phyloP scores from a whole-genome alignment of 306 rosid genomes.

The Urtica urens region DNA sequence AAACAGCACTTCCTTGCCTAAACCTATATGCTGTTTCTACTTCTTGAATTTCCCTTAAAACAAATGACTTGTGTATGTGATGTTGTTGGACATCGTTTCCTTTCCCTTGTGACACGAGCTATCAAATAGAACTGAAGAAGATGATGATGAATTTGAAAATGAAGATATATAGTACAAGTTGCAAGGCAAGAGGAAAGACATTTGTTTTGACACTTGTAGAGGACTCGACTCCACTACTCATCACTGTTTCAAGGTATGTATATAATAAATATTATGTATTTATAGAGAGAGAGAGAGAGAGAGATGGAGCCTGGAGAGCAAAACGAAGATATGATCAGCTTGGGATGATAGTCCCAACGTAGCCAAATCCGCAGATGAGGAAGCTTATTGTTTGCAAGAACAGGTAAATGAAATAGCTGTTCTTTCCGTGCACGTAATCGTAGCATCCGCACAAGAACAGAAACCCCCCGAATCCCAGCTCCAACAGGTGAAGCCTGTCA shows the following conservation, averaged over 20 bases:
- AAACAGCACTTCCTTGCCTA: constrained; percentile 36
- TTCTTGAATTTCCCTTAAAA: constrained; percentile 20
- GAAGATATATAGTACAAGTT: constrained; percentile 24
- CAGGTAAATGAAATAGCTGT: constrained; percentile 87
- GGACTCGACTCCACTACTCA: constrained; percentile 15
- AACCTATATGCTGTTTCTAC: constrained; percentile 27
- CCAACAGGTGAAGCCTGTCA: constrained; percentile 63
- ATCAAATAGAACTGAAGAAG: constrained; percentile 9
- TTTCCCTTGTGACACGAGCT: constrained; percentile 4
- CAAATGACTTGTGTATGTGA: constrained; percentile 22
- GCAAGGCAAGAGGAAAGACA: constrained; percentile 15
- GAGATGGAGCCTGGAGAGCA: not conserved
- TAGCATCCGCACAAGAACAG: constrained; percentile 94
- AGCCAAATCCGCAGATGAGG: constrained; percentile 84
- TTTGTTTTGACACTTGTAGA: constrained; percentile 27
- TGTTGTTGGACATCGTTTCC: constrained; percentile 12
- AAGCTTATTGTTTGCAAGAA: constrained; percentile 82
- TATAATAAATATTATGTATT: constrained; percentile 9
- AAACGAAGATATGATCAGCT: constrained; percentile 28
- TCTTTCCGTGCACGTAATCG: constrained; percentile 77
- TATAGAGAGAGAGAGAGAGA: constrained; percentile 1
- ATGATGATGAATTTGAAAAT: constrained; percentile 19
- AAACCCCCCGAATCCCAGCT: constrained; percentile 84
- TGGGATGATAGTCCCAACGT: constrained; percentile 88
- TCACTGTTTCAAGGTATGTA: constrained; percentile 6